Evolutionary conservation across 352 stramenopile species (phyloP), one percentile per base, ranked within the genome.

Genomic region (Phytophthora hybrid): DNA sequence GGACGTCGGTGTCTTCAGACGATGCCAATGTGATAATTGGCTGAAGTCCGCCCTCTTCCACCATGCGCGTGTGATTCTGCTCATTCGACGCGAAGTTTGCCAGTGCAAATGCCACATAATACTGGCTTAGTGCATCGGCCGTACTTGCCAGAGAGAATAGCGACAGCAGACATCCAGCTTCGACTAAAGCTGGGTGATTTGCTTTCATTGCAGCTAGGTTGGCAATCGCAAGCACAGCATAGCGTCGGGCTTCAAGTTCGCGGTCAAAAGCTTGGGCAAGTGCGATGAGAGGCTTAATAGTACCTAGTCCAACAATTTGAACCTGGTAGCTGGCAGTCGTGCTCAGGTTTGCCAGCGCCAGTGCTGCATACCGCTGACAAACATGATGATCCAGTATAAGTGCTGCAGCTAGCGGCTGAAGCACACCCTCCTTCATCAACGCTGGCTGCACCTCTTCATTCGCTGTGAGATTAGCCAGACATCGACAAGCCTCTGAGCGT

Each of bases 31-130:
- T 95, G 70, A 99, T 98, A 59, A 99, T 96, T 2, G 97, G 93
- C 79, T 99, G 96, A 23, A 99, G 69, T 0, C 96, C 97, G 34
- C 97, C 97, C 82, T 98, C 94, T 77, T 99, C 95, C 11, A 99
- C 88, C 77, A 99, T 98, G 2, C 91, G 85, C 23, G 82, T 85
- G 71, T 99, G 97, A 73, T 99, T 99, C 18, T 84, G 67, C 7
- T 89, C 79, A 56, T 98, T 98, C 5, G 93, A 98, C 55, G 93
- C 93, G 23, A 99, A 94, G 72, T 99, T 99, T 14, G 96, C 96
- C 10, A 99, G 88, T 19, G 95, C 94, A 73, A 93, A 98, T 18
- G 92, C 95, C 11, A 99, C 93, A 76, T 99, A 99, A 68, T 98
- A 98, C 79, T 98, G 94, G 31, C 92, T 98, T 70, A 98, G 75